Conservation (phyloP, 2,329 filamentous ascomycete species). For the Fusarium verticillioides region DNA sequence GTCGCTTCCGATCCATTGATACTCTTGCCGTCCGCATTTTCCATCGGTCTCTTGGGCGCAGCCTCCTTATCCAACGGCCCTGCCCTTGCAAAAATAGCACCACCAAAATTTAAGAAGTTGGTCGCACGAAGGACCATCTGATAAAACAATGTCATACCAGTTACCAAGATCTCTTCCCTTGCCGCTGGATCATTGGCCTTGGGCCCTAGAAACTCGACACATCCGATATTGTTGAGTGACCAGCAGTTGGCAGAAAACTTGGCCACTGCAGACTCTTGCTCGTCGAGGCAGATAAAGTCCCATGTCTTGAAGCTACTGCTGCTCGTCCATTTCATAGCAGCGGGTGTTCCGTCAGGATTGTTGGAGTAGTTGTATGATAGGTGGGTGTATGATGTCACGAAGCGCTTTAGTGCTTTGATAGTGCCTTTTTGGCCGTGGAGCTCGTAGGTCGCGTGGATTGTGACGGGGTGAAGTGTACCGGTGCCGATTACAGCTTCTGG, state of each 20-base stretch:
- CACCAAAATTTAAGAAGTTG: slow-evolving; percentile 28
- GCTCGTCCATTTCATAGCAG: slow-evolving; percentile 38
- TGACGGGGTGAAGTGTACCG: slow-evolving; percentile 32
- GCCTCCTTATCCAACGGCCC: slow-evolving; percentile 31
- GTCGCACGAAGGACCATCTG: slow-evolving; percentile 30
- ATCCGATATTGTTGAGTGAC: slow-evolving; percentile 25
- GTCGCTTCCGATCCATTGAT: background rate
- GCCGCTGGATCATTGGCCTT: slow-evolving; percentile 18
- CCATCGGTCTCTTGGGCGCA: background rate
- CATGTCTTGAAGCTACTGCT: slow-evolving; percentile 32
- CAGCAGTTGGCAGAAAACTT: slow-evolving; percentile 32
- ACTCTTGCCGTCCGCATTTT: background rate
- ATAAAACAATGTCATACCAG: slow-evolving; percentile 32
- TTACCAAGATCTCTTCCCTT: slow-evolving; percentile 33
- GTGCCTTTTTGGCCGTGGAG: slow-evolving; percentile 33
- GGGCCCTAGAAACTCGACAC: slow-evolving; percentile 35
- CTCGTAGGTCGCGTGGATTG: slow-evolving; percentile 39
- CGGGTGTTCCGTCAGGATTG: background rate
- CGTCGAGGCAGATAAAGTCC: slow-evolving; percentile 39
- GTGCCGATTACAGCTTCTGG: slow-evolving; percentile 5
- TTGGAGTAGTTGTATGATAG: slow-evolving; percentile 33
- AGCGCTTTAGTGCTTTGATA: slow-evolving; percentile 35
- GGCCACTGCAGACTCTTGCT: slow-evolving; percentile 33
- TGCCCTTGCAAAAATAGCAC: slow-evolving; percentile 26
- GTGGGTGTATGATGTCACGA: slow-evolving; percentile 38